These are phyloP conservation scores for Leucocoprinus sp. DNA, from an alignment of 768 basidiomycete genomes.

Conservation along the genomic window DNA sequence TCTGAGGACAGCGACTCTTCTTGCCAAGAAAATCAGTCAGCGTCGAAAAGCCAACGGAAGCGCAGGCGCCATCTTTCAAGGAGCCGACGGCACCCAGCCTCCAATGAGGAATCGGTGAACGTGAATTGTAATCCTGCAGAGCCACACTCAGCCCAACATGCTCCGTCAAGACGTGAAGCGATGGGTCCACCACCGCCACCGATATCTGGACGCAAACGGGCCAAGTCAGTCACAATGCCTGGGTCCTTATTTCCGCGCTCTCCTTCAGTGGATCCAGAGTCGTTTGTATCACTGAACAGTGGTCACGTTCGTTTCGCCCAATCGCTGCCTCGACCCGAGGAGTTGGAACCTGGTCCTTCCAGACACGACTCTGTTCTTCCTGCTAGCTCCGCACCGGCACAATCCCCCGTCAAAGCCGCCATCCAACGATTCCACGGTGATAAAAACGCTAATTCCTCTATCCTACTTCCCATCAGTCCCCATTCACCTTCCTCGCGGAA, in stretches of 20 bases:
- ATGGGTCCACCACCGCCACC: constrained; percentile 9
- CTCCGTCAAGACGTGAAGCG: neutral
- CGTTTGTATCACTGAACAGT: neutral
- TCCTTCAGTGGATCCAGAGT: constrained; percentile 53
- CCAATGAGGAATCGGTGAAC: neutral
- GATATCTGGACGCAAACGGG: constrained; percentile 22
- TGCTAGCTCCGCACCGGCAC: constrained; percentile 8
- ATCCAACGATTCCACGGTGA: constrained; percentile 39
- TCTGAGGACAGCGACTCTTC: constrained; percentile 2
- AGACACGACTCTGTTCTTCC: neutral
- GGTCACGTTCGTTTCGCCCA: neutral
- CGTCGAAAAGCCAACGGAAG: neutral
- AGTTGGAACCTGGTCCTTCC: neutral
- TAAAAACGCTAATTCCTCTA: constrained; percentile 44
- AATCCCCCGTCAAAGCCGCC: constrained; percentile 40
- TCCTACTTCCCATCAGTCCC: constrained; percentile 36
- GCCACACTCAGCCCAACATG: neutral
- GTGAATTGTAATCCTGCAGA: neutral
- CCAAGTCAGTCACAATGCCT: constrained; percentile 61
- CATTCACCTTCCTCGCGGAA: constrained; percentile 15
- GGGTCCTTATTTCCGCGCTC: constrained; percentile 73
- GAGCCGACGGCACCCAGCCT: neutral
- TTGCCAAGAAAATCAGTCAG: neutral
- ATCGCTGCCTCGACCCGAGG: neutral
- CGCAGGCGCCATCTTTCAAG: constrained; percentile 2